Conservation (phyloP, 2,329 filamentous ascomycete genomes). For the Colletotrichum orchidophilum region DNA sequence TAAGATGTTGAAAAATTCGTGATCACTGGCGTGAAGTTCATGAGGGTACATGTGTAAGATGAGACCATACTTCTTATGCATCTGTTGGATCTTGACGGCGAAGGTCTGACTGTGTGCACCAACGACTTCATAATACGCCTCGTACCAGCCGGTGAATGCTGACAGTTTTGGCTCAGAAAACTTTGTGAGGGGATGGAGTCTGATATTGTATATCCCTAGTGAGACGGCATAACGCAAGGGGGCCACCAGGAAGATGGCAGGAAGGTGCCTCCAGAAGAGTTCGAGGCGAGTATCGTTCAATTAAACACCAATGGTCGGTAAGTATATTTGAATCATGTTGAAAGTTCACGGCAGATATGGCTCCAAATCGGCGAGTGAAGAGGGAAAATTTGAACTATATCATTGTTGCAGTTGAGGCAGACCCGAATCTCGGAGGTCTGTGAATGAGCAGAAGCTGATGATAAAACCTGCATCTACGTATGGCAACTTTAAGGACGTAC, state of each 20-base stretch:
- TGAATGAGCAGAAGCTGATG: too few species aligned
- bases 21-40: constrained; percentile 32
- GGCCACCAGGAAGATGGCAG: not conserved
- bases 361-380: too few species aligned
- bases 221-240: not conserved
- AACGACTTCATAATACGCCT: constrained; percentile 45
- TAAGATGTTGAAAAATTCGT: constrained; percentile 29
- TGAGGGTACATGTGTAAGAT: constrained; percentile 34
- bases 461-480: too few species aligned
- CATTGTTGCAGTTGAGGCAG: too few species aligned
- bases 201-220: constrained; percentile 1
- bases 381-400: too few species aligned
- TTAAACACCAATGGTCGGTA: not conserved
- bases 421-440: too few species aligned
- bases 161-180: constrained; percentile 46
- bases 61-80: constrained; percentile 33
- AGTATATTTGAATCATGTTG: too few species aligned
- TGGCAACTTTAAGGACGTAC: too few species aligned
- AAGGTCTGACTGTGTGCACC: not conserved
- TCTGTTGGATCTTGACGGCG: constrained; percentile 6
- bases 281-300: not conserved
- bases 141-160: constrained; percentile 42
- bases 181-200: constrained; percentile 35
- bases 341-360: too few species aligned
- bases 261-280: too few species aligned